These are phyloP conservation scores for Thelephora terrestris DNA, from an alignment of 1,284 basidiomycete species.

Conservation along the genomic window DNA sequence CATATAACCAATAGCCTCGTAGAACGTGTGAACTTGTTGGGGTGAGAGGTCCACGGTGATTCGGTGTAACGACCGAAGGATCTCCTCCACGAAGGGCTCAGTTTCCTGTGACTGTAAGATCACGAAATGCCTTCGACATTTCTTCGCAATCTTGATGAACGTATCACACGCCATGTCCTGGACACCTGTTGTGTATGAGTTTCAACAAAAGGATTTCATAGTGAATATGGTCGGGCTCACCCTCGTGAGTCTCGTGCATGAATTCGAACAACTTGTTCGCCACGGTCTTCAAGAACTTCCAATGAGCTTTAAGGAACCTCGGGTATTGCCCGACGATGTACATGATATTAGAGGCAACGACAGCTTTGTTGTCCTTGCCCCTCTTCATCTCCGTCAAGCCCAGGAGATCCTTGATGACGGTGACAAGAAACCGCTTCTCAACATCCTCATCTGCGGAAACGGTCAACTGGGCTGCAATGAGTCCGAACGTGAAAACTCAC, in stretches of 20 bases:
- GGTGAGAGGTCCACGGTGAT: slow-evolving; percentile 95
- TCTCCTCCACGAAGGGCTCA: slow-evolving; percentile 98
- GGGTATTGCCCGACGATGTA: slow-evolving; percentile 99
- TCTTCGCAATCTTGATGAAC: slow-evolving; percentile 99
- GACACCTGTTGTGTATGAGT: slow-evolving; percentile 53
- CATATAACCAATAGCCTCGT: slow-evolving; percentile 99
- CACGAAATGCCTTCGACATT: slow-evolving; percentile 96
- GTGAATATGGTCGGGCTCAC: slow-evolving; percentile 27
- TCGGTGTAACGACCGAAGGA: slow-evolving; percentile 82
- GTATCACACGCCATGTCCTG: slow-evolving; percentile 99
- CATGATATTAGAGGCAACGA: slow-evolving; percentile 99
- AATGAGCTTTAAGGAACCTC: slow-evolving; percentile 98
- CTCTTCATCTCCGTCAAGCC: slow-evolving; percentile 98
- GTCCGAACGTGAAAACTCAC: slow-evolving; percentile 37
- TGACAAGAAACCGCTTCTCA: slow-evolving; percentile 98
- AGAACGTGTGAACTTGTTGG: slow-evolving; percentile 94
- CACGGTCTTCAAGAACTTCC: slow-evolving; percentile 99
- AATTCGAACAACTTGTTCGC: slow-evolving; percentile 99
- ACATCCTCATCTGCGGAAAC: slow-evolving; percentile 79
- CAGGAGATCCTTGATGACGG: slow-evolving; percentile 97
- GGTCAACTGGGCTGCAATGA: slow-evolving; percentile 8
- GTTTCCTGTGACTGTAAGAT: slow-evolving; percentile 97
- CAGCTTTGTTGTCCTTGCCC: slow-evolving; percentile 99
- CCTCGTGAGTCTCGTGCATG: slow-evolving; percentile 99
- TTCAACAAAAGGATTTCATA: neutral